Percentiles rank a stretch among this genome's conserved stretches.
phyloP scores from a whole-genome alignment of 306 rosid species.

The Sindora glabra region DNA sequence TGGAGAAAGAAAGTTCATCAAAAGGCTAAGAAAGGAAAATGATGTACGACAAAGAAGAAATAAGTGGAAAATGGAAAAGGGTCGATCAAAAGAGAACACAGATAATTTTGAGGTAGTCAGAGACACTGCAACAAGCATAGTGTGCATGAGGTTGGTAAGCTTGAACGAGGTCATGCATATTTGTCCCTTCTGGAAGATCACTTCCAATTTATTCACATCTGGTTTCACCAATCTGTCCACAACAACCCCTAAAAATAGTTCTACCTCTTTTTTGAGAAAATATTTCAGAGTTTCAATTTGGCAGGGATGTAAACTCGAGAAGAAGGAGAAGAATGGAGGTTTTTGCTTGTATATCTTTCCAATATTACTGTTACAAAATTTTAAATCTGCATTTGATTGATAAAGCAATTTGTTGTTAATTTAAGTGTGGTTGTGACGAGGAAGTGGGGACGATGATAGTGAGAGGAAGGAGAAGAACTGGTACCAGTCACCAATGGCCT shows the following conservation, averaged over 20 bases:
- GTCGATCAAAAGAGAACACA: constrained; percentile 39
- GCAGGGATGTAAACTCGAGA: no score
- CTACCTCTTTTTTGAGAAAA: not conserved
- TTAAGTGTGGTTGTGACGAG: constrained; percentile 8
- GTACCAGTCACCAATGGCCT: constrained; percentile 7
- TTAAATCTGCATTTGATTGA: no score
- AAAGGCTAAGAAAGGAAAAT: constrained; percentile 31
- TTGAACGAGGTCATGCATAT: constrained; percentile 55
- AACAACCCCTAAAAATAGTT: not conserved
- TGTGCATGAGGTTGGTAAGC: constrained; percentile 82
- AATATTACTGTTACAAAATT: not conserved
- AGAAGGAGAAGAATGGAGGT: no score
- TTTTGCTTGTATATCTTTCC: not conserved
- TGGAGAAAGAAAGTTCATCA: constrained; percentile 41
- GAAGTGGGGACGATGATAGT: constrained; percentile 7
- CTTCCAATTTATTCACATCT: constrained; percentile 58
- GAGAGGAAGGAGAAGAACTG: constrained; percentile 2
- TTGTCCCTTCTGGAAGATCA: constrained; percentile 43
- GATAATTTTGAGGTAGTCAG: constrained; percentile 60
- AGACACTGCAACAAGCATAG: constrained; percentile 89
- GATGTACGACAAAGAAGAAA: constrained; percentile 51
- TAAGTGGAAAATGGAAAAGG: constrained; percentile 64
- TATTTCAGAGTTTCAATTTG: not conserved
- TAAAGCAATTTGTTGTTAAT: no score
- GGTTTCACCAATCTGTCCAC: constrained; percentile 91